Evolutionary conservation across 495 filamentous ascomycete species (phyloP), one percentile per base, ranked within the genome.

Genomic region (Acidiella bohemica): DNA sequence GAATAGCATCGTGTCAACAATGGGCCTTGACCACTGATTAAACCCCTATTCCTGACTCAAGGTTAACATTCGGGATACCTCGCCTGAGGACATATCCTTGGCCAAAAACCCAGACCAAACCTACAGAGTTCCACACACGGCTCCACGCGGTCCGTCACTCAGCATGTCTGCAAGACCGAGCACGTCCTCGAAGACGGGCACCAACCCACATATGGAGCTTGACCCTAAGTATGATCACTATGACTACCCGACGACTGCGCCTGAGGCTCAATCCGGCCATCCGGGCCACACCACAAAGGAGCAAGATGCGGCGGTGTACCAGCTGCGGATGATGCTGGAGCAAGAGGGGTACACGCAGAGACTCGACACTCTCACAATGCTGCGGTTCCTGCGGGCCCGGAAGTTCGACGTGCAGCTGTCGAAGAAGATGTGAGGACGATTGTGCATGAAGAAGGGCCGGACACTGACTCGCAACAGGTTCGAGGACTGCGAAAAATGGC

Each of bases 211-310:
- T 19, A 61, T 81, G 59, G 63, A 76, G 57, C 66, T 75, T 39
- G 81, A 93, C 59, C 68, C 83, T 51, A 94, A 93, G 63, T 95
- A 95, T 68, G 88, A 97, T 63, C 62, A 88, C 65, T 94, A 93
- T 66, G 88, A 94, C 57, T 96, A 68, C 65, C 90, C 90, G 36
- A 87, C 76, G 37, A 85, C 70, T 18, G 73, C 78, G 30, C 76
- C 83, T 27, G 68, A 71, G 32, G 53, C 67, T 9, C 71, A 78
- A 51, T 62, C 65, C 47, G 90, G 90, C 32, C 90, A 95, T 59
- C 80, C 90, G 41, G 90, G 90, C 53, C 76, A 88, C 59, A 81
- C 88, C 52, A 93, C 81, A 19, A 67, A 72, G 24, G 72, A 81
- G 55, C 86, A 97, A 64, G 82, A 96, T 74, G 87, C 83, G 28